phyloP scores from a whole-genome alignment of 345 rosid species.

The Salix exigua region DNA sequence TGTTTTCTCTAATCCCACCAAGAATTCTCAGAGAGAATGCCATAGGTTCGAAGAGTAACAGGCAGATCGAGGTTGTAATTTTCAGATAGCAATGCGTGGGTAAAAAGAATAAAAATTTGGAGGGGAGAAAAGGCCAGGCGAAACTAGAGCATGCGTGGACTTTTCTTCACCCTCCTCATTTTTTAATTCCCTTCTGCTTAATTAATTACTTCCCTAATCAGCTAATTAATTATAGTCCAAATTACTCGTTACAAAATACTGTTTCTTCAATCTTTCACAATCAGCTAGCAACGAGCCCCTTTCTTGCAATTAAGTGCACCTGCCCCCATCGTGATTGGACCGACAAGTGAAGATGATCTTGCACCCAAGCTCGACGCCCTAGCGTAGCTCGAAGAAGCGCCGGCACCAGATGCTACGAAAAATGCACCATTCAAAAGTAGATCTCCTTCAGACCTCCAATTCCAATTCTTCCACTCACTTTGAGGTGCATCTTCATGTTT shows the following conservation, averaged over 20 bases:
- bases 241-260: conserved; percentile 8
- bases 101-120: neutral
- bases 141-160: neutral
- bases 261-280: conserved; percentile 5
- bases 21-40: conserved; percentile 37
- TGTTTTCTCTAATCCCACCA: conserved; percentile 29
- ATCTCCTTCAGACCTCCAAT: conserved; percentile 35
- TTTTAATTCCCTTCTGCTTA: neutral
- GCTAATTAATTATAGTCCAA: neutral
- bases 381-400: conserved; percentile 30
- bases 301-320: conserved; percentile 25
- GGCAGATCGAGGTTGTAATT: conserved; percentile 50
- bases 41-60: conserved; percentile 39
- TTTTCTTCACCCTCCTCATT: conserved; percentile 9
- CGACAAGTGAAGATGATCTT: conserved; percentile 26
- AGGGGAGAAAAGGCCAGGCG: conserved; percentile 7
- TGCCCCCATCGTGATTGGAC: conserved; percentile 12
- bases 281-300: conserved; percentile 37
- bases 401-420: conserved; percentile 24
- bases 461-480: conserved; percentile 31
- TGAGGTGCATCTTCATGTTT: conserved; percentile 32
- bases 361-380: conserved; percentile 31
- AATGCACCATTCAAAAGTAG: conserved; percentile 25
- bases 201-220: neutral
- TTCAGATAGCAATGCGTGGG: conserved; percentile 16